Evolutionary conservation across 257 asterid genomes (phyloP).

Genomic region (Anisodus acutangulus): DNA sequence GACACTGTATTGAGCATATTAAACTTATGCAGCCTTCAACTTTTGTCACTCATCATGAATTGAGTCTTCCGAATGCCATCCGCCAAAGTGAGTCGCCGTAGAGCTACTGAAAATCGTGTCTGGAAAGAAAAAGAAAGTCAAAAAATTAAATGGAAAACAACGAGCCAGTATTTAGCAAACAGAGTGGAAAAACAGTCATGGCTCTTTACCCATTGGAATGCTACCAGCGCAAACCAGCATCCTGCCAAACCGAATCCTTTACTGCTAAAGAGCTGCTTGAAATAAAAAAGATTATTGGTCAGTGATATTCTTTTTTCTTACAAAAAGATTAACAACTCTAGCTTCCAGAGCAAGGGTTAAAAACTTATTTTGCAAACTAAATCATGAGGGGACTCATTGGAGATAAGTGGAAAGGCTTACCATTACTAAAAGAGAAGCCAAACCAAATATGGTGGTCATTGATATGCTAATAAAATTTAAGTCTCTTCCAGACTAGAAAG

Average conservation of each 20-base stretch:
- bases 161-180: background rate
- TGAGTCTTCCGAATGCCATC: conserved; percentile 56
- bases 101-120: conserved; percentile 76
- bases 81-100: conserved; percentile 66
- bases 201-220: conserved; percentile 83
- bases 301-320: background rate
- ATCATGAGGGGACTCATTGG: background rate
- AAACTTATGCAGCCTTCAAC: conserved; percentile 50
- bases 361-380: background rate
- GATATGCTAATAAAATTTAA: conserved; percentile 82
- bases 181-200: background rate
- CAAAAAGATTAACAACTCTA: background rate
- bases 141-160: background rate
- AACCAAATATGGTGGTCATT: conserved; percentile 64
- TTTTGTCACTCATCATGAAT: conserved; percentile 46
- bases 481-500: conserved; percentile 87
- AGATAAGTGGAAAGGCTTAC: conserved; percentile 45
- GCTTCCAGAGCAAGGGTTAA: background rate
- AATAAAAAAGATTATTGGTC: background rate
- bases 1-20: background rate
- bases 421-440: conserved; percentile 71
- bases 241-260: conserved; percentile 80
- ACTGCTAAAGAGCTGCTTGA: conserved; percentile 66
- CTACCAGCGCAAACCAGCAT: conserved; percentile 85
- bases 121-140: conserved; percentile 40